These are phyloP conservation scores for Yarrowia osloensis DNA, from an alignment of 805 yeast genomes.

Conservation along the genomic window DNA sequence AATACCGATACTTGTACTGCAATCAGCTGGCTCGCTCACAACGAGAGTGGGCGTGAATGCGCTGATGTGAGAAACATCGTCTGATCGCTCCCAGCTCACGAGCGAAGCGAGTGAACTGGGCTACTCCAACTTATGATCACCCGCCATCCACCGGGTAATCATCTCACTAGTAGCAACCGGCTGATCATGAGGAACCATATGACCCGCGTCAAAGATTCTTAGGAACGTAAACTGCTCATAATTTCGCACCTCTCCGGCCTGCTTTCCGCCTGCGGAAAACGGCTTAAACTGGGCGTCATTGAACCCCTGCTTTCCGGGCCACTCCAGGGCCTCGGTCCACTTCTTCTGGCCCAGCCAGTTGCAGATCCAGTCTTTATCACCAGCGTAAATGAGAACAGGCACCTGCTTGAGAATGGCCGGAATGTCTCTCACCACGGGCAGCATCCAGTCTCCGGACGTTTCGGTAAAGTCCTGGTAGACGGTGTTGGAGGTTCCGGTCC, in stretches of 20 bases:
- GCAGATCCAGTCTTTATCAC: constrained; percentile 94
- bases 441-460: constrained; percentile 89
- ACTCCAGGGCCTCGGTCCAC: constrained; percentile 76
- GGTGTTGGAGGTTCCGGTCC: constrained; percentile 48
- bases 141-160: constrained; percentile 83
- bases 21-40: no score
- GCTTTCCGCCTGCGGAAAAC: constrained; percentile 46
- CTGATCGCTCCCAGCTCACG: no score
- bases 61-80: no score
- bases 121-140: constrained; percentile 5
- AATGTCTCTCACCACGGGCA: constrained; percentile 77
- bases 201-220: constrained; percentile 88
- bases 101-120: no score
- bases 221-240: constrained; percentile 74
- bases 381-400: constrained; percentile 89
- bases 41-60: no score
- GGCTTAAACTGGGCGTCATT: constrained; percentile 44
- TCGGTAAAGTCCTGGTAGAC: constrained; percentile 78
- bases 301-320: constrained; percentile 61
- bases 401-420: constrained; percentile 67
- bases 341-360: constrained; percentile 95
- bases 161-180: constrained; percentile 75
- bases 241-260: constrained; percentile 76
- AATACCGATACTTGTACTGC: no score
- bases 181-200: constrained; percentile 95